Evolutionary conservation across 2,329 filamentous ascomycete species (phyloP), one percentile per base, ranked within the genome.

Genomic region (Fusarium sarcochroum): DNA sequence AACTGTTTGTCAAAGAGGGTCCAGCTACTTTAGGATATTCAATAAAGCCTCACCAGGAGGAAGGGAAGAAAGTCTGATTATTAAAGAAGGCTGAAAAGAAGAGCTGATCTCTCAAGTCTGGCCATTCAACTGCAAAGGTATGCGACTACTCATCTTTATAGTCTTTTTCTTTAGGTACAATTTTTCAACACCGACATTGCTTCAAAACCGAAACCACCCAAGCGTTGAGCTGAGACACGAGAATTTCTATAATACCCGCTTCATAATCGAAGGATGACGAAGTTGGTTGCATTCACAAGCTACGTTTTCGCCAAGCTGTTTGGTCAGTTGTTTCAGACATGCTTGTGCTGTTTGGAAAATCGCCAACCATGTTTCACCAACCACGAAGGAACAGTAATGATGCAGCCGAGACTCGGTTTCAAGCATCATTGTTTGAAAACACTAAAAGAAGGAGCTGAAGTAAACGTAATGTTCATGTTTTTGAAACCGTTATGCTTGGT

Each of bases 1-100:
- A 62, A 40, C 10, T 27, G 15, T 27, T 40, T 7, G 27, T 30
- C 11, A 61, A 27, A 42, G n/a, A 47, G 64, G 47, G 51, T 20
- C 32, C 51, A 51, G 38, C 38, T 47, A 52, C 42, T 53, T 45
- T 25, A 23, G 23, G 27, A 15, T 25, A 21, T 47, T 46, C 25
- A 45, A 23, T 17, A 42, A 23, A 23, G 21, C 59, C 53, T 64
- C 53, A 17, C 58, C 65, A 51, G 58, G 48, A 68, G 64, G 40
- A 23, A 57, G 34, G 47, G 50, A 23, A 32, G 35, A 58, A 62
- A 20, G 17, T 17, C 2, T 34, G 30, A 44, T 14, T 21, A 21
- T 40, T 21, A 52, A 48, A 23, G 15, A 44, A 23, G 23, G 25
- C 20, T 20, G 20, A 27, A 45, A 34, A 21, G n/a, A 21, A 23